phyloP scores from a whole-genome alignment of 2,329 filamentous ascomycete genomes.

The Cladophialophora bantiana region DNA sequence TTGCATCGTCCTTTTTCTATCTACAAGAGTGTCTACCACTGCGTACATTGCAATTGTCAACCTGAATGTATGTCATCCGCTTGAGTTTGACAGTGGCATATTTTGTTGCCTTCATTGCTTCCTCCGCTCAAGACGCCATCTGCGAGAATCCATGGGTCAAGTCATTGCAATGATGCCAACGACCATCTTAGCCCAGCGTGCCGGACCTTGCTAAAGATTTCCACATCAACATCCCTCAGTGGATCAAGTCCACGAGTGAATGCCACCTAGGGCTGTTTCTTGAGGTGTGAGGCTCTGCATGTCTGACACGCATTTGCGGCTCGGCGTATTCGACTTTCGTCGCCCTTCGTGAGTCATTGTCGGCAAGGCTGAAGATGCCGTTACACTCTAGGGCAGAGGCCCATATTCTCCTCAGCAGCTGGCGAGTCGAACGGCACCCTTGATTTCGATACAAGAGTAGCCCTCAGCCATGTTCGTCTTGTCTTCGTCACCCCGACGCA shows the following conservation, averaged over 20 bases:
- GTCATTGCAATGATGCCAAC: not conserved
- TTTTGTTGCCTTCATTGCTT: not conserved
- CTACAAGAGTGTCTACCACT: not conserved
- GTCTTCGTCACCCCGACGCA: no score
- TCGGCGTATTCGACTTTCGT: not conserved
- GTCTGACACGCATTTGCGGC: not conserved
- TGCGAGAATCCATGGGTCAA: not conserved
- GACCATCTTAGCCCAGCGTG: not conserved
- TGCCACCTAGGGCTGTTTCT: not conserved
- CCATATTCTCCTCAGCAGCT: not conserved
- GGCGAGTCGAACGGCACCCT: not conserved
- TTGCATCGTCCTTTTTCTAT: not conserved
- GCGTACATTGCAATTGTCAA: not conserved
- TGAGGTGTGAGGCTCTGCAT: not conserved
- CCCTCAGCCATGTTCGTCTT: no score
- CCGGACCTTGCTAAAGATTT: not conserved
- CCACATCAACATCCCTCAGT: not conserved
- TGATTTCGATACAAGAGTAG: no score
- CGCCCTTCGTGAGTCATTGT: not conserved
- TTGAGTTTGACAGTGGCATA: not conserved
- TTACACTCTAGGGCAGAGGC: not conserved
- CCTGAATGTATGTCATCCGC: not conserved
- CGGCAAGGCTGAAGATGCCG: not conserved
- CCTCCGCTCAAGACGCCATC: not conserved
- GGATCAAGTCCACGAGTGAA: not conserved